phyloP scores from a whole-genome alignment of 2,329 filamentous ascomycete species.

The Fusarium camptoceras region DNA sequence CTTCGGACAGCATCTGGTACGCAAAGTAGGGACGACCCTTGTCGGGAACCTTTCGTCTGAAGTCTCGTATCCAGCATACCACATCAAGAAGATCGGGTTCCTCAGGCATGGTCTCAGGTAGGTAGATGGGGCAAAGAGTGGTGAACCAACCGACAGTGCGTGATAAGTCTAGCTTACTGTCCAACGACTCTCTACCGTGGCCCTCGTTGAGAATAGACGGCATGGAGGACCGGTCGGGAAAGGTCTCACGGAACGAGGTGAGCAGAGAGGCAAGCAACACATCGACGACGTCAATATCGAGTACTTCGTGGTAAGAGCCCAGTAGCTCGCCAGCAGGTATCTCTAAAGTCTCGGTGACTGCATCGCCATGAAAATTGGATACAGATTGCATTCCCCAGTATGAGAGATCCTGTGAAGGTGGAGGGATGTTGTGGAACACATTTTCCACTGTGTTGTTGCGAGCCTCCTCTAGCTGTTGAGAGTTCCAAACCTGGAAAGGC shows the following conservation, averaged over 20 bases:
- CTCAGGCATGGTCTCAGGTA: constrained; percentile 26
- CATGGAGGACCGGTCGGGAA: constrained; percentile 41
- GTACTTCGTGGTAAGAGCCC: constrained; percentile 30
- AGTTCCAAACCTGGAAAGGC: constrained; percentile 49
- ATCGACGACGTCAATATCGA: constrained; percentile 51
- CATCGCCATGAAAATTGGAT: constrained; percentile 27
- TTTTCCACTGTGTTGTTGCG: constrained; percentile 26
- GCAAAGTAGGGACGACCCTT: constrained; percentile 42
- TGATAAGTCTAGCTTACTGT: constrained; percentile 46
- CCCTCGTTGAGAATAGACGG: constrained; percentile 51
- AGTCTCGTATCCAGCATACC: constrained; percentile 39
- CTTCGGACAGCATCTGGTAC: not conserved
- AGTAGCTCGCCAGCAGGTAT: not conserved
- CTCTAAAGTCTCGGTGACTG: constrained; percentile 14
- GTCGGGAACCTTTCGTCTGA: constrained; percentile 32
- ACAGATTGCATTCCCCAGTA: constrained; percentile 44
- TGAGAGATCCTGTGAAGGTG: constrained; percentile 24
- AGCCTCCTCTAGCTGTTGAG: constrained; percentile 43
- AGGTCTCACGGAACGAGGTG: constrained; percentile 44
- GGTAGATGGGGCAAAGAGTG: constrained; percentile 37
- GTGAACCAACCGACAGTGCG: constrained; percentile 56
- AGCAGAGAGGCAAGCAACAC: constrained; percentile 49
- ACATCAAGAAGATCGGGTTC: constrained; percentile 29
- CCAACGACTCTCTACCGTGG: constrained; percentile 52
- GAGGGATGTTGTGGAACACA: constrained; percentile 8